A percentile compares a stretch with the other conserved stretches of the same genome.
phyloP scores from a whole-genome alignment of 2,329 filamentous ascomycete genomes.

The Scytalidium sp. region DNA sequence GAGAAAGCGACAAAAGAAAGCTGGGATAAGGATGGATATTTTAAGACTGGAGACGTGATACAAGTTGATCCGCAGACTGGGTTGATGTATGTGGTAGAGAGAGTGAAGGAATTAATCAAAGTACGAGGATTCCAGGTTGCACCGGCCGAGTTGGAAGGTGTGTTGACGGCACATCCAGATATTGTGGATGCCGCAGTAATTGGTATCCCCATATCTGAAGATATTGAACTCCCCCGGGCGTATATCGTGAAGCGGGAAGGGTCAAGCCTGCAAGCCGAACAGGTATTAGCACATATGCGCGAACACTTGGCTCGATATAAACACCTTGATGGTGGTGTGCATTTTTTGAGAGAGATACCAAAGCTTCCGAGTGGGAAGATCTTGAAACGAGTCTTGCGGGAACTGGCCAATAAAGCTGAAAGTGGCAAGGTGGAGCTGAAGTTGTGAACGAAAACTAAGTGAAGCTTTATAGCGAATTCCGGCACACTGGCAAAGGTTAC shows the following conservation, averaged over 20 bases:
- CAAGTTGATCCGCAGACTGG: slow-evolving; percentile 66
- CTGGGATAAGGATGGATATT: slow-evolving; percentile 64
- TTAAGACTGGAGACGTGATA: slow-evolving; percentile 69
- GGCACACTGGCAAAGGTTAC: too few species aligned
- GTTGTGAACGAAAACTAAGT: too few species aligned
- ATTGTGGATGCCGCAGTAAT: slow-evolving; percentile 61
- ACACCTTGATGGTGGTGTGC: slow-evolving; percentile 67
- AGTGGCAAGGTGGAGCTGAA: too few species aligned
- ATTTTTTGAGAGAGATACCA: slow-evolving; percentile 64
- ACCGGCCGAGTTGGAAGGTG: slow-evolving; percentile 38
- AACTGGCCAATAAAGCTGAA: slow-evolving; percentile 20
- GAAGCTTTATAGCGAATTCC: too few species aligned
- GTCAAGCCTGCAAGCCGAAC: slow-evolving; percentile 28
- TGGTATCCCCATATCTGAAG: slow-evolving; percentile 40
- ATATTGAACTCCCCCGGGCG: slow-evolving; percentile 57
- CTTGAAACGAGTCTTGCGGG: slow-evolving; percentile 40
- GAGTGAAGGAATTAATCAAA: slow-evolving; percentile 61
- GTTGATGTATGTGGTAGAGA: slow-evolving; percentile 67
- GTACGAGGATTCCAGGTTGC: slow-evolving; percentile 41
- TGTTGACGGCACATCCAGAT: slow-evolving; percentile 27
- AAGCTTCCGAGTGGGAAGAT: slow-evolving; percentile 63
- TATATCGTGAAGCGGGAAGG: slow-evolving; percentile 42
- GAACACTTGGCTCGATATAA: slow-evolving; percentile 62
- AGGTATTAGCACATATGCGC: slow-evolving; percentile 41
- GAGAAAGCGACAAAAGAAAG: slow-evolving; percentile 15